These are phyloP conservation scores for Chimonanthus praecox DNA, from an alignment of 164 flowering plant species.

Conservation along the genomic window DNA sequence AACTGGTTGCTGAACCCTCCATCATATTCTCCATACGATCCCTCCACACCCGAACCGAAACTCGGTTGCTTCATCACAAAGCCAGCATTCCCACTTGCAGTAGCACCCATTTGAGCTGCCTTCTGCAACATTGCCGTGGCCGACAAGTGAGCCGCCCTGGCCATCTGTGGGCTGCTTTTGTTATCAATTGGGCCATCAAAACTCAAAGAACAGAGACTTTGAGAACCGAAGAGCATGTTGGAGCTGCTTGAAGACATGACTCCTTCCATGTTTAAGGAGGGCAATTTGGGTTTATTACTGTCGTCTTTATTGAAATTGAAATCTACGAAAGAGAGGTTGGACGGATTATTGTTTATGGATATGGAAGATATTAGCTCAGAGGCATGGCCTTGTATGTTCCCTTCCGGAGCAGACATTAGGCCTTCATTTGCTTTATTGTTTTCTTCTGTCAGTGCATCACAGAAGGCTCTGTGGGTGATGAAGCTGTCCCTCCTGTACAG, in stretches of 20 bases:
- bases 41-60: constrained; percentile 23
- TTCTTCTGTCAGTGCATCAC: constrained; percentile 93
- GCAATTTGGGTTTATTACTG: constrained; percentile 13
- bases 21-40: constrained; percentile 5
- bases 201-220: constrained; percentile 1
- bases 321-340: constrained; percentile 13
- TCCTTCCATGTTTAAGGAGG: constrained; percentile 2
- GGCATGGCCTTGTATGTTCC: constrained; percentile 21
- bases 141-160: constrained; percentile 28
- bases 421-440: constrained; percentile 56
- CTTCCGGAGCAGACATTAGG: constrained; percentile 20
- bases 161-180: not conserved
- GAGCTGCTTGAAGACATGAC: constrained; percentile 15
- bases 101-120: constrained; percentile 55
- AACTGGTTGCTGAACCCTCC: constrained; percentile 12
- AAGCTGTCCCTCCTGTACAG: constrained; percentile 86
- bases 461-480: constrained; percentile 95
- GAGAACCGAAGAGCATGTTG: constrained; percentile 7
- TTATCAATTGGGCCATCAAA: not conserved
- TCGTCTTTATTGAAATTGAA: constrained; percentile 15
- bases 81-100: constrained; percentile 29
- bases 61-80: constrained; percentile 35
- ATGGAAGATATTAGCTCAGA: constrained; percentile 26
- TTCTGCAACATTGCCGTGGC: constrained; percentile 58
- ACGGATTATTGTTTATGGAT: constrained; percentile 10